phyloP scores from a whole-genome alignment of 2,329 filamentous ascomycete species.

The Colletotrichum noveboracense region DNA sequence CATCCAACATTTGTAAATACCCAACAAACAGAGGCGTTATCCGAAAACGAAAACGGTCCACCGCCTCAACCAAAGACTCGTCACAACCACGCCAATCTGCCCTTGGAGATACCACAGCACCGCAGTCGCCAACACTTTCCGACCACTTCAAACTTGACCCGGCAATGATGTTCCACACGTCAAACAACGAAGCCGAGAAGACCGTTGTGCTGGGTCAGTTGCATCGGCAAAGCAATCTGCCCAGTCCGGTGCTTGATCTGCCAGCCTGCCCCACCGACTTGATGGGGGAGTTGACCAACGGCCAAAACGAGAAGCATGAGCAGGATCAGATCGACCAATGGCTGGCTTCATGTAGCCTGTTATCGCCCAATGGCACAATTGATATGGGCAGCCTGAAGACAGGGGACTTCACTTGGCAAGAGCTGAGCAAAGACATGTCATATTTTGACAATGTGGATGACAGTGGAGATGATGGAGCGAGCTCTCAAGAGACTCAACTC shows the following conservation, averaged over 20 bases:
- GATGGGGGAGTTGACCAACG: not conserved
- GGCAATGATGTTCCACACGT: not conserved
- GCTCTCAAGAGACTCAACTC: not conserved
- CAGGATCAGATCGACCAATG: conserved; percentile 7
- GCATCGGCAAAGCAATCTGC: not conserved
- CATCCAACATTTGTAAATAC: not conserved
- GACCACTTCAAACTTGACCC: not conserved
- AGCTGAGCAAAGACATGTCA: not conserved
- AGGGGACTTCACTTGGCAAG: not conserved
- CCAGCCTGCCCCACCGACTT: not conserved
- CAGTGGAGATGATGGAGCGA: not conserved
- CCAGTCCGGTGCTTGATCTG: not conserved
- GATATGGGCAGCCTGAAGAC: not conserved
- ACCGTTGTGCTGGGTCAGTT: not conserved
- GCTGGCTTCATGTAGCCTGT: not conserved
- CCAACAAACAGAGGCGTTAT: not conserved
- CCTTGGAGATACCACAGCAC: not conserved
- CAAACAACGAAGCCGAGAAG: not conserved
- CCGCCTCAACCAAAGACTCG: not conserved
- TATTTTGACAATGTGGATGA: not conserved
- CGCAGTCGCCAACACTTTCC: not conserved
- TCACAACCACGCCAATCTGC: not conserved
- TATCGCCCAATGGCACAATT: not conserved
- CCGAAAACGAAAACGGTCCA: conserved; percentile 1
- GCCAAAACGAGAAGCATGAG: not conserved